Evolutionary conservation across 148 eudicot species (phyloP), one percentile per base, ranked within the genome.

Genomic region (Nepenthes mirabilis): DNA sequence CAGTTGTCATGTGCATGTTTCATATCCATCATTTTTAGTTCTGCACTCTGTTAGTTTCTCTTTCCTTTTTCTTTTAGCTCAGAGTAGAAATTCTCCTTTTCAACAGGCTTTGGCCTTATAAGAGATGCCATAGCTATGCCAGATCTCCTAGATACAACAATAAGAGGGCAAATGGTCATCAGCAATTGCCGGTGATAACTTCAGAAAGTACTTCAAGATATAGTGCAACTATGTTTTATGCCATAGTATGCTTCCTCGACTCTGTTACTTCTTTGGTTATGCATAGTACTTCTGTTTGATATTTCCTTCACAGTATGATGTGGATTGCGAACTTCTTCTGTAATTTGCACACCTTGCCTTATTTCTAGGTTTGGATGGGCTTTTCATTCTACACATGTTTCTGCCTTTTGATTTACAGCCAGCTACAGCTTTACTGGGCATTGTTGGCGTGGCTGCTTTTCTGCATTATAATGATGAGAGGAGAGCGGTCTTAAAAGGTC

Each of bases 391-490:
- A 10, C 3, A 23, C 23, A 23, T 23, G 23, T 23, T 23, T 23
- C 23, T 49, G 14, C 14, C 4, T 33, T 61, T 62, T 47, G 66
- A 60, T 32, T 68, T 65, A 74, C 84, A 88, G 98, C 96, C 94
- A 11, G 52, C 52, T 52, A 60, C 79, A 63, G 77, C 80, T 68
- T 60, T 77, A 56, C 58, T 91, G 6, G 83, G 85, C 67, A 36
- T 75, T 73, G 84, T 83, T 66, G 88, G 86, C 52, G 68, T 79
- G 69, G 75, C 72, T 59, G 53, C 70, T 62, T 70, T 67, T 63
- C 37, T 80, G 67, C 96, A 76, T 55, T 79, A 77, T 68, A 91
- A 91, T 57, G 98, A 91, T 67, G 96, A 88, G 77, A 86, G 70
- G 75, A 78, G 98, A 76, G 90, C 78, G 14, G 63, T 83, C 63